phyloP scores from a whole-genome alignment of 768 basidiomycete species.

The Xerocomellus intermedius region DNA sequence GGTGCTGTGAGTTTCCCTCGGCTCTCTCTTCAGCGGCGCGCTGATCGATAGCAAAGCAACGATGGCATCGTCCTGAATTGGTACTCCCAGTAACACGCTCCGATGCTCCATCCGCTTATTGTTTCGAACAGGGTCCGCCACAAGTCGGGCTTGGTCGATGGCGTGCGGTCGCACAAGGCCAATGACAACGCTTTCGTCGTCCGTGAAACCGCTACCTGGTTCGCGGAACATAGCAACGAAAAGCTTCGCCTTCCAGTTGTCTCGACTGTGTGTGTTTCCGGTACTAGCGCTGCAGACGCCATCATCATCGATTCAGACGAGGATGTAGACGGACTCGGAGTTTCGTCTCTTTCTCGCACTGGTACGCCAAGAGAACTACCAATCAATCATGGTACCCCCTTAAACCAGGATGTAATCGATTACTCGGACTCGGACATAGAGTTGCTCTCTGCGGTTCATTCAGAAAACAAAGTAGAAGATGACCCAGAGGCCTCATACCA shows the following conservation, averaged over 20 bases:
- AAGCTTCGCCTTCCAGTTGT: not conserved
- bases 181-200: not conserved
- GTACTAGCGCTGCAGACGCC: constrained; percentile 17
- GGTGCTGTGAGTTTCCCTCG: constrained; percentile 22
- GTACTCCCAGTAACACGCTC: constrained; percentile 11
- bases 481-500: not conserved
- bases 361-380: not conserved
- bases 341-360: not conserved
- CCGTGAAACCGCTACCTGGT: not conserved
- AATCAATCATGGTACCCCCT: not conserved
- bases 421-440: constrained; percentile 12
- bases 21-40: not conserved
- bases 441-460: constrained; percentile 5
- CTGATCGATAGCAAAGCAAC: constrained; percentile 19
- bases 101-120: constrained; percentile 7
- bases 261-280: not conserved
- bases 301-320: constrained; percentile 26
- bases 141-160: not conserved
- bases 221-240: not conserved
- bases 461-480: not conserved
- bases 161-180: not conserved
- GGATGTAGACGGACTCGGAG: not conserved
- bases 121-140: constrained; percentile 15
- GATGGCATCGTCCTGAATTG: constrained; percentile 33
- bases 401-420: not conserved